Conservation (phyloP, 257 asterid genomes). For the Solanum paucissectum region DNA sequence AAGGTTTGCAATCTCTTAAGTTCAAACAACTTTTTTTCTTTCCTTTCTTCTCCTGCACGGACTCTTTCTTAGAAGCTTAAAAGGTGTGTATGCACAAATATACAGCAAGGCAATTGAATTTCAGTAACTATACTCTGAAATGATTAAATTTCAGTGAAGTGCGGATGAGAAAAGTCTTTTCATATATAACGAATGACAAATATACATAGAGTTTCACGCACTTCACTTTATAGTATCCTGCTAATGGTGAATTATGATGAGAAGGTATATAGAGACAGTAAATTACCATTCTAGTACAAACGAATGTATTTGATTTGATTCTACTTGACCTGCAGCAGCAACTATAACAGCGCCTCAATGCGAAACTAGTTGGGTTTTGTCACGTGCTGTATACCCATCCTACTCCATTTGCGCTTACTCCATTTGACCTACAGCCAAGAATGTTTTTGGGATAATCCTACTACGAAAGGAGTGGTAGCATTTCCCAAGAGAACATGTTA, state of each 20-base stretch:
- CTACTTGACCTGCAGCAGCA: neutral
- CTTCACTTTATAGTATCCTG: neutral
- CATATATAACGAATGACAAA: neutral
- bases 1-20: slow-evolving; percentile 43
- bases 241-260: neutral
- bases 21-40: slow-evolving; percentile 2
- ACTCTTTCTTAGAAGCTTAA: neutral
- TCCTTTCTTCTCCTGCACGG: neutral
- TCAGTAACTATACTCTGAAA: neutral
- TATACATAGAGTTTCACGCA: neutral
- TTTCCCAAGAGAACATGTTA: neutral
- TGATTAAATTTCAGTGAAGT: neutral
- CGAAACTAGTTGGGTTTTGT: neutral
- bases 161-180: neutral
- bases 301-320: neutral
- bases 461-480: neutral
- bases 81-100: neutral
- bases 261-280: neutral
- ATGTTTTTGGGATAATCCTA: neutral
- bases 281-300: neutral
- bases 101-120: neutral
- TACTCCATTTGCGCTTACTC: neutral
- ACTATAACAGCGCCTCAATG: neutral
- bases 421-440: neutral
- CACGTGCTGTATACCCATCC: neutral